Evolutionary conservation across 352 stramenopile genomes (phyloP), one percentile per base, ranked within the genome.

Genomic region (Globisporangium iwayamae): DNA sequence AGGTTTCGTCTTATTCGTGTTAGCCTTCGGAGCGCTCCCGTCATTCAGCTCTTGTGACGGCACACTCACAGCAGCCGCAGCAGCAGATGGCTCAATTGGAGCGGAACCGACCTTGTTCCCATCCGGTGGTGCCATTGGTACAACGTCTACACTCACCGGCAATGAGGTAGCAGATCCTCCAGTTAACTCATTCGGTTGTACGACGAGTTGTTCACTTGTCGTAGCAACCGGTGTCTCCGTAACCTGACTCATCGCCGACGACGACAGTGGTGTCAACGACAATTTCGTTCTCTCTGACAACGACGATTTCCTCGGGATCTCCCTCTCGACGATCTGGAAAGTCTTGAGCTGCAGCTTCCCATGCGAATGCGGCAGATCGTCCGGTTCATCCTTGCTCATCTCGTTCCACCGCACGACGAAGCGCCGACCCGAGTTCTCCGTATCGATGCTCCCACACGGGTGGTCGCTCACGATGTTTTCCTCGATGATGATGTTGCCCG

Each of bases 331-430:
- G 13, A 81, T 63, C 9, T 66, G 56, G 25, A 71, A 83, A 8
- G 82, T 88, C 47, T 67, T 66, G 22, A 91, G 56, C 16, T 68
- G 72, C 34, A 89, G 5, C 14, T 65, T 66, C 13, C 81, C 76
- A 47, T 93, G 83, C 1, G 65, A 62, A 62, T 93, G 83, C 4
- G 83, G 78, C 59, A 87, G 48, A 58, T 83, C 74, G 5, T 79
- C 65, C 0, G 73, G 67, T 45, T 90, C 79, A 13, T 81, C 71
- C 52, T 87, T 89, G 41, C 71, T 70, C 77, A 92, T 90, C 16
- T 89, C 78, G 66, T 91, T 92, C 71, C 79, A 84, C 4, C 85
- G 85, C 28, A 94, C 75, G 32, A 92, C 81, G 57, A 92, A 92
- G 30, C 85, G 81, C 30, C 85, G 79, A 1, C 82, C 81, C 0